Conservation (phyloP, 306 rosid genomes). For the Cicer chorassanicum region DNA sequence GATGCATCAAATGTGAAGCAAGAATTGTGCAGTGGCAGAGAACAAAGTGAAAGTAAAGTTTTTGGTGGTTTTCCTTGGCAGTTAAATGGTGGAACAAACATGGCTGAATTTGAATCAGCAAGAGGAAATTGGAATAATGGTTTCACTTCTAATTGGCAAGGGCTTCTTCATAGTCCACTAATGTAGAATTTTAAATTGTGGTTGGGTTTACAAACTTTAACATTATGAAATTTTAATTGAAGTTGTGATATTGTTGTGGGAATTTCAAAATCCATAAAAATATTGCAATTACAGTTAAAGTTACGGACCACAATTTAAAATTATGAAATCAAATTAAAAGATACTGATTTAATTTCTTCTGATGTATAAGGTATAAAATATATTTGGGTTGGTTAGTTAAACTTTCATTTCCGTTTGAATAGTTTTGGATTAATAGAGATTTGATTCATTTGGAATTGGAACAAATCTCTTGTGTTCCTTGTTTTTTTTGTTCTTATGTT, state of each 20-base stretch:
- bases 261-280: too few species aligned
- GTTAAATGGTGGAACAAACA: conserved; percentile 56
- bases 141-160: conserved; percentile 70
- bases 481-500: not conserved
- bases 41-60: conserved; percentile 51
- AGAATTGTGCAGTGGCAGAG: conserved; percentile 53
- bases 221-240: not conserved
- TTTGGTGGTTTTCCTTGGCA: conserved; percentile 84
- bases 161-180: conserved; percentile 80
- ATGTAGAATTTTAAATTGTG: conserved; percentile 51
- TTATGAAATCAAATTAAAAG: too few species aligned
- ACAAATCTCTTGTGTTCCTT: conserved; percentile 7
- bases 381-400: conserved; percentile 42
- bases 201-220: not conserved
- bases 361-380: conserved; percentile 38
- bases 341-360: conserved; percentile 24
- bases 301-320: too few species aligned
- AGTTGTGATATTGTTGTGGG: too few species aligned
- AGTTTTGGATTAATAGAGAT: conserved; percentile 42
- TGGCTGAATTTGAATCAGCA: conserved; percentile 62
- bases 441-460: conserved; percentile 32
- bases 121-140: conserved; percentile 83
- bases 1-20: conserved; percentile 62
- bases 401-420: conserved; percentile 26
- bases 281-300: too few species aligned